A percentile compares a stretch with the other conserved stretches of the same genome.
These are phyloP conservation scores for Shiraia sp. DNA, from an alignment of 2,329 filamentous ascomycete species.

Conservation along the genomic window DNA sequence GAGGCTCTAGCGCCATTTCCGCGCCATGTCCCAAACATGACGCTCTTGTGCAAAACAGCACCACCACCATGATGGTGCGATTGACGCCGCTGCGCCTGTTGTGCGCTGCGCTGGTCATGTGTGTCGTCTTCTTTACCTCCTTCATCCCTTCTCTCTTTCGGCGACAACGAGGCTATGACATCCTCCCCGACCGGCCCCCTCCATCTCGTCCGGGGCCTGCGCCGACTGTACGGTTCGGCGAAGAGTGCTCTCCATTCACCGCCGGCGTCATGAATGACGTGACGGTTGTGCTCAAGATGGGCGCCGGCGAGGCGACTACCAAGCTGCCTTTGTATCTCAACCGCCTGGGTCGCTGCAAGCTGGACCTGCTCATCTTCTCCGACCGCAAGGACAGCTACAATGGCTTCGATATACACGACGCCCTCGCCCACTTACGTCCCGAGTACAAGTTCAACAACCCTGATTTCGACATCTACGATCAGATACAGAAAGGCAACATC, in stretches of 20 bases:
- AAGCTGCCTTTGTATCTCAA: constrained; percentile 61
- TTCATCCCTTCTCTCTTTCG: constrained; percentile 27
- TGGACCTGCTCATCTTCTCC: constrained; percentile 61
- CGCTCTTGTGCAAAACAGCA: constrained; percentile 13
- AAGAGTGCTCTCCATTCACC: constrained; percentile 38
- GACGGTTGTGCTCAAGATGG: constrained; percentile 61
- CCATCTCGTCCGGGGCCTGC: constrained; percentile 20
- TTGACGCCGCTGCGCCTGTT: constrained; percentile 41
- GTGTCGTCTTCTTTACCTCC: constrained; percentile 24
- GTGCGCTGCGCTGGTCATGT: constrained; percentile 31
- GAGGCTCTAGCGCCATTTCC: constrained; percentile 9
- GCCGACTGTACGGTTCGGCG: constrained; percentile 29
- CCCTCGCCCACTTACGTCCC: constrained; percentile 50
- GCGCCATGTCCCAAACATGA: constrained; percentile 16
- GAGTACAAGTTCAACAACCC: constrained; percentile 48
- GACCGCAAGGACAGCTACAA: constrained; percentile 59
- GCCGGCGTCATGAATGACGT: constrained; percentile 49
- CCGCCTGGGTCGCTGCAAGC: constrained; percentile 60
- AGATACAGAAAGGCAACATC: constrained; percentile 46
- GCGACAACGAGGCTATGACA: constrained; percentile 36
- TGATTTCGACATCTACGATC: constrained; percentile 57
- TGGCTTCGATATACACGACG: constrained; percentile 53
- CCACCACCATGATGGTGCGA: constrained; percentile 40
- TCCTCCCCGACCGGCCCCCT: constrained; percentile 31
- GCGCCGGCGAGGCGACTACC: constrained; percentile 59